Evolutionary conservation across 192 early-diverging fungal species (phyloP).

Genomic region (Rhizophlyctis rosea): DNA sequence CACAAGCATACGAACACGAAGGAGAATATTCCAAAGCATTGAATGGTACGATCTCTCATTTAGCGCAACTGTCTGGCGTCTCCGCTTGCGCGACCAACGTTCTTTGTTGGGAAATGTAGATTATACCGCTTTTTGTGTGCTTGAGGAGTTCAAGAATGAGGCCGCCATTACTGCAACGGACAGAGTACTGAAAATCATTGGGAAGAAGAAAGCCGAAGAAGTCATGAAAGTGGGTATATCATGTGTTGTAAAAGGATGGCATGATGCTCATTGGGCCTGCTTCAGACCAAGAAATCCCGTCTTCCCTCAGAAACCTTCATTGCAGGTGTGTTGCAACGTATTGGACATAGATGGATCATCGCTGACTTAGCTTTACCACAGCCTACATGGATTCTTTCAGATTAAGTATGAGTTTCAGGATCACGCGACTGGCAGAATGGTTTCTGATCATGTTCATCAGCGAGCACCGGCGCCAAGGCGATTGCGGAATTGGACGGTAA

Average conservation of each 20-base stretch:
- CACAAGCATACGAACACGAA: conserved; percentile 59
- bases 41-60: conserved; percentile 39
- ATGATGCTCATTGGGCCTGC: too few relatives aligned
- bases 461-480: conserved; percentile 10
- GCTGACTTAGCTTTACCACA: too few relatives aligned
- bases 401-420: conserved; percentile 36
- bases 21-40: conserved; percentile 52
- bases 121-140: conserved; percentile 87
- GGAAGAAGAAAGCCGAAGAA: conserved; percentile 73
- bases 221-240: conserved; percentile 50
- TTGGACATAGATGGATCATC: conserved; percentile 21
- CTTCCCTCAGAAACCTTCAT: conserved; percentile 93
- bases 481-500: conserved; percentile 22
- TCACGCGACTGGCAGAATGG: too few relatives aligned
- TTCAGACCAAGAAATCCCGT: conserved; percentile 46
- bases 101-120: conserved; percentile 42
- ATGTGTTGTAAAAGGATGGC: conserved; percentile 8
- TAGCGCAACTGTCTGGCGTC: neutral
- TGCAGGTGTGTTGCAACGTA: too few relatives aligned
- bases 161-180: conserved; percentile 76
- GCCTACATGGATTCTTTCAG: conserved; percentile 95
- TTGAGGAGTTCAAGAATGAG: conserved; percentile 92
- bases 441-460: conserved; percentile 14
- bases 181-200: conserved; percentile 80
- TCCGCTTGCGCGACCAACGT: conserved; percentile 1